Evolutionary conservation across 2,329 filamentous ascomycete species (phyloP).

Genomic region (Dactylellina cionopaga): DNA sequence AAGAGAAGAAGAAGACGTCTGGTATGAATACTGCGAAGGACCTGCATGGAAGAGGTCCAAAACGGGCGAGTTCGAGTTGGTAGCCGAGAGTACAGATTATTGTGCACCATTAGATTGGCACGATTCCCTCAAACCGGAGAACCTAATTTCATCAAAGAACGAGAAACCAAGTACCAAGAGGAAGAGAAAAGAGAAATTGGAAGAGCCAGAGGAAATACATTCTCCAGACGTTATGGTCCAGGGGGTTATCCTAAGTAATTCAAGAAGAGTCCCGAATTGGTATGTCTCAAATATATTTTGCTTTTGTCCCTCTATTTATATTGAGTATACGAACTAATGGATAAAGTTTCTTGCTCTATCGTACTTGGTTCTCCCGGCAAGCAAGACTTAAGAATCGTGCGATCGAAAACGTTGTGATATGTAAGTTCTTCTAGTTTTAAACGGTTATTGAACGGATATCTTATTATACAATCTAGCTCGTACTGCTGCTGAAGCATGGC

Average conservation of each 20-base stretch:
- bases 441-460: not conserved
- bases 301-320: no score
- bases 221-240: not conserved
- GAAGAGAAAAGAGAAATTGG: not conserved
- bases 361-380: constrained; percentile 1
- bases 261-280: constrained; percentile 14
- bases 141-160: no score
- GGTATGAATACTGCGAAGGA: no score
- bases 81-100: no score
- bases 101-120: no score
- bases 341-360: constrained; percentile 6
- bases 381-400: not conserved
- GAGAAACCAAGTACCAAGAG: not conserved
- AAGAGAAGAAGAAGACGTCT: no score
- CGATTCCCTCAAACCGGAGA: no score
- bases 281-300: no score
- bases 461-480: not conserved
- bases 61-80: no score
- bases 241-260: constrained; percentile 1
- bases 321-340: no score
- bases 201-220: not conserved
- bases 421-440: not conserved
- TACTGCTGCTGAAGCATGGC: constrained; percentile 3
- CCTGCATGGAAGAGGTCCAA: no score
- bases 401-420: constrained; percentile 6